A percentile compares a stretch with the other conserved stretches of the same genome.
These are phyloP conservation scores for Suillus clintonianus DNA, from an alignment of 768 basidiomycete genomes.

Conservation along the genomic window DNA sequence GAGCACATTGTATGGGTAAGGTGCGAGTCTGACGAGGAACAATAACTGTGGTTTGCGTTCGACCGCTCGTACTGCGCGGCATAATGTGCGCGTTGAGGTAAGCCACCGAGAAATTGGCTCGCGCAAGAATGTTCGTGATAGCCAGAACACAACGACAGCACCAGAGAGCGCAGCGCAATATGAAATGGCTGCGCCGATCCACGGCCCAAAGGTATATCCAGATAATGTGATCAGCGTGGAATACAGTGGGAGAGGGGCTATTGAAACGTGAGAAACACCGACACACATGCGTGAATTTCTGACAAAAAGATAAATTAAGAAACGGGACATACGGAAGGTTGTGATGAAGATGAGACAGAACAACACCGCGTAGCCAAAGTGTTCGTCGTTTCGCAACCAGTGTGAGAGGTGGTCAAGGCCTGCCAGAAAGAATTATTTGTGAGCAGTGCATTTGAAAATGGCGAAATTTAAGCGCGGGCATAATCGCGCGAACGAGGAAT, in stretches of 20 bases:
- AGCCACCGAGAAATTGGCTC: conserved; percentile 74
- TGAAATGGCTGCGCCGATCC: conserved; percentile 82
- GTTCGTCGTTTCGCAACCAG: conserved; percentile 72
- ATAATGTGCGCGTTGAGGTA: conserved; percentile 66
- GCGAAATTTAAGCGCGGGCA: not conserved
- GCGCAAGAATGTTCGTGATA: conserved; percentile 76
- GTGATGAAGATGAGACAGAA: conserved; percentile 85
- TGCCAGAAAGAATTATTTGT: conserved; percentile 28
- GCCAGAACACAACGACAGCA: conserved; percentile 78
- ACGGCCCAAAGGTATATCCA: conserved; percentile 87
- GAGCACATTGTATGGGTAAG: conserved; percentile 93
- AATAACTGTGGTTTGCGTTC: conserved; percentile 86
- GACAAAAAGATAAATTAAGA: conserved; percentile 4
- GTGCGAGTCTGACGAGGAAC: conserved; percentile 90
- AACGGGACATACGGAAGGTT: conserved; percentile 70
- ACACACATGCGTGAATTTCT: conserved; percentile 13
- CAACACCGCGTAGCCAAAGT: conserved; percentile 76
- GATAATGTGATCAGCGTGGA: conserved; percentile 91
- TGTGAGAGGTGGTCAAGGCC: conserved; percentile 81
- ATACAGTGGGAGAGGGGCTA: conserved; percentile 89
- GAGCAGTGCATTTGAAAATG: conserved; percentile 1
- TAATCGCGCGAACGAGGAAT: not conserved
- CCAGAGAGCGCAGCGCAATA: conserved; percentile 86
- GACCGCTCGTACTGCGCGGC: conserved; percentile 82
- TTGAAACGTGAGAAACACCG: conserved; percentile 10